phyloP scores from a whole-genome alignment of 2,329 filamentous ascomycete species.

The Phyllosticta capitalensis region DNA sequence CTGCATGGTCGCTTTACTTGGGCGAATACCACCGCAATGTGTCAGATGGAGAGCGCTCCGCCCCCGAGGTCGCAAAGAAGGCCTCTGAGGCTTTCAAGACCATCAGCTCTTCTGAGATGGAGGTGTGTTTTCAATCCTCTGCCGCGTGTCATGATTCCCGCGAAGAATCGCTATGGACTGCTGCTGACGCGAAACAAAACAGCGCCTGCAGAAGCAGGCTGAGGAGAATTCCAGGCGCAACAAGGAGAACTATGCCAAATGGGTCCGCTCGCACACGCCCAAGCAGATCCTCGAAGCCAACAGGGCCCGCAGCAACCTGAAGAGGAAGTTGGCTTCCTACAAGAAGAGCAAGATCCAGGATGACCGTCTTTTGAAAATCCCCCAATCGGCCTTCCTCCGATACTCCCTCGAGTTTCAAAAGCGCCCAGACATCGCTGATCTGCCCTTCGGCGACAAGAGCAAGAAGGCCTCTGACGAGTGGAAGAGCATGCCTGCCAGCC shows the following conservation, averaged over 20 bases:
- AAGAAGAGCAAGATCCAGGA: slow-evolving; percentile 36
- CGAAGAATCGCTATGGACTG: background rate
- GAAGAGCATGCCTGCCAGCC: slow-evolving; percentile 34
- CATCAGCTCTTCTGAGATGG: slow-evolving; percentile 25
- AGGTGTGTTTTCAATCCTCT: slow-evolving; percentile 18
- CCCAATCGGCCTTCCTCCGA: slow-evolving; percentile 28
- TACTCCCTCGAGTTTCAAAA: slow-evolving; percentile 38
- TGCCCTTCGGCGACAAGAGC: slow-evolving; percentile 30
- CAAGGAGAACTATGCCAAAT: slow-evolving; percentile 39
- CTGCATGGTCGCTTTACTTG: background rate
- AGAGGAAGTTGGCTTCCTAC: slow-evolving; percentile 6
- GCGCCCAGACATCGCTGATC: slow-evolving; percentile 43
- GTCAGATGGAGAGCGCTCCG: slow-evolving; percentile 16
- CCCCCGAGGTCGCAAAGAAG: slow-evolving; percentile 17
- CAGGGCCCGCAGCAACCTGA: slow-evolving; percentile 39
- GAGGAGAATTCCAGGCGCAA: slow-evolving; percentile 38
- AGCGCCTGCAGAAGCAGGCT: slow-evolving; percentile 47
- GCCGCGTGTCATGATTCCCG: background rate
- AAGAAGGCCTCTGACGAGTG: slow-evolving; percentile 39
- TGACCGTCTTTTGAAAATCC: slow-evolving; percentile 41
- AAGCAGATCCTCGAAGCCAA: slow-evolving; percentile 52
- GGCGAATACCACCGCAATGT: background rate
- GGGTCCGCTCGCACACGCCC: slow-evolving; percentile 46
- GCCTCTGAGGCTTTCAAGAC: slow-evolving; percentile 17
- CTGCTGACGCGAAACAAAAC: background rate